Evolutionary conservation across 2,329 filamentous ascomycete genomes (phyloP).

Genomic region (Thelonectria discophora): DNA sequence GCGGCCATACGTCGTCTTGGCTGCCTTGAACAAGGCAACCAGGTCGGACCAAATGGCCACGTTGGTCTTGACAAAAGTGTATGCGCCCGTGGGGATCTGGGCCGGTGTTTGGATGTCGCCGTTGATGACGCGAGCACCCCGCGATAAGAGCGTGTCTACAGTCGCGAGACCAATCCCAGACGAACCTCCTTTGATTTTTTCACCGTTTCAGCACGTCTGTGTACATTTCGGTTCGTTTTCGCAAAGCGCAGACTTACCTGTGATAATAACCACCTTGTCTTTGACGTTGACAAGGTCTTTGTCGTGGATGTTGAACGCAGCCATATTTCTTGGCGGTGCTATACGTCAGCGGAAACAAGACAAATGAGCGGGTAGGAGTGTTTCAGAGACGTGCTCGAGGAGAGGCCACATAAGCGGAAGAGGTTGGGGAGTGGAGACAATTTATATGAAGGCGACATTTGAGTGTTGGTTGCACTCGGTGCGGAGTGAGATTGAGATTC

Average conservation of each 20-base stretch:
- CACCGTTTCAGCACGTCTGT: background rate
- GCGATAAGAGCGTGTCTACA: constrained; percentile 57
- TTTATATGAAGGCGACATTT: background rate
- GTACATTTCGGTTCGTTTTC: background rate
- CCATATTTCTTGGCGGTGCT: constrained; percentile 44
- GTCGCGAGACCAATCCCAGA: constrained; percentile 70
- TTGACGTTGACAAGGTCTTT: constrained; percentile 53
- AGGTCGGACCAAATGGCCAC: constrained; percentile 61
- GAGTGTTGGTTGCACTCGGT: background rate
- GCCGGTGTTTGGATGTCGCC: constrained; percentile 60
- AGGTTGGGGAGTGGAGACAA: background rate
- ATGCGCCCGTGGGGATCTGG: constrained; percentile 33
- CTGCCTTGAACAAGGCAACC: constrained; percentile 59
- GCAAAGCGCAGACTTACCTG: constrained; percentile 42
- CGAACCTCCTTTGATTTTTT: constrained; percentile 59
- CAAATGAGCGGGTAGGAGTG: background rate
- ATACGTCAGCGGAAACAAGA: background rate
- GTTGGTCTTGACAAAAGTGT: constrained; percentile 54
- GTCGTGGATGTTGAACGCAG: constrained; percentile 57
- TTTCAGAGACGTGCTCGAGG: background rate
- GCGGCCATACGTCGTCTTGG: constrained; percentile 72
- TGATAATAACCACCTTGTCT: constrained; percentile 62
- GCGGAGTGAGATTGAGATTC: background rate
- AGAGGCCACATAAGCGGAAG: background rate
- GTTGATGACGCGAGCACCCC: constrained; percentile 64